phyloP scores from a whole-genome alignment of 495 filamentous ascomycete genomes.

The Aspergillus conjunctus region DNA sequence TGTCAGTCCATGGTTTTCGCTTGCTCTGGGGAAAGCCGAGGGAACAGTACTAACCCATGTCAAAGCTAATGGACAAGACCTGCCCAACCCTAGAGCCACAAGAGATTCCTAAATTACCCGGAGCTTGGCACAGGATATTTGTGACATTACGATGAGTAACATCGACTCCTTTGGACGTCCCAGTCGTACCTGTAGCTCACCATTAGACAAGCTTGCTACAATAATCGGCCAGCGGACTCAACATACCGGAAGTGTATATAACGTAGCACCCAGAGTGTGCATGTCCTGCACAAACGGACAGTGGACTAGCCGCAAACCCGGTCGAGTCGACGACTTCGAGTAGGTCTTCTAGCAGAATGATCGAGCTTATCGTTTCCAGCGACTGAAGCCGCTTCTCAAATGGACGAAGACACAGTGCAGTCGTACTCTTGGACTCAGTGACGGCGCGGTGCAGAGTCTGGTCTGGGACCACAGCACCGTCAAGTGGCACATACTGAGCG shows the following conservation, averaged over 20 bases:
- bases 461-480: slow-evolving; percentile 14
- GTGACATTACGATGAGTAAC: slow-evolving; percentile 17
- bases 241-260: slow-evolving; percentile 16
- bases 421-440: slow-evolving; percentile 3
- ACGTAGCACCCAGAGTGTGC: slow-evolving; percentile 13
- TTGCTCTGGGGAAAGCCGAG: no score
- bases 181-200: slow-evolving; percentile 10
- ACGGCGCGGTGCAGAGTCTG: slow-evolving; percentile 9
- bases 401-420: slow-evolving; percentile 7
- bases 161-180: slow-evolving; percentile 16
- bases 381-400: background rate
- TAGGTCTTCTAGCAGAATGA: slow-evolving; percentile 11
- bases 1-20: background rate
- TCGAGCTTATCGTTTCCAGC: background rate
- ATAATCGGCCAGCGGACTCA: background rate
- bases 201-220: slow-evolving; percentile 3
- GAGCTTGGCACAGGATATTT: slow-evolving; percentile 12
- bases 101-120: slow-evolving; percentile 13
- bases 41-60: slow-evolving; percentile 19
- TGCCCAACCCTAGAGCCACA: slow-evolving; percentile 10
- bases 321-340: background rate
- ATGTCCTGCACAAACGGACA: slow-evolving; percentile 7
- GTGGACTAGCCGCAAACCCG: background rate
- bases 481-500: slow-evolving; percentile 17
- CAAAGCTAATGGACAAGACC: slow-evolving; percentile 14